phyloP scores from a whole-genome alignment of 306 rosid genomes.

The Pterocarpus macrocarpus region DNA sequence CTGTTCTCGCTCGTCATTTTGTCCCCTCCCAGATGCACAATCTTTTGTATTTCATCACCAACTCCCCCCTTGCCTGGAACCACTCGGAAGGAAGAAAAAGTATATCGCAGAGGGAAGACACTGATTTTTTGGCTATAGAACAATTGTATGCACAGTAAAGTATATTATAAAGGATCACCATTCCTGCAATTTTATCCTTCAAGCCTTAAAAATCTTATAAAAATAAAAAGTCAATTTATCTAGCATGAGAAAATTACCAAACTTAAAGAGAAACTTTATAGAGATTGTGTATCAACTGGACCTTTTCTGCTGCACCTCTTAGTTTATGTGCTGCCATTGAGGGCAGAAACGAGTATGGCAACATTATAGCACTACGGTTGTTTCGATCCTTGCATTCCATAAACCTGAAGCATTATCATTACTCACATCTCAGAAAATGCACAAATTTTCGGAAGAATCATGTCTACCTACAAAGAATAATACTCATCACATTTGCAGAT shows the following conservation, averaged over 20 bases:
- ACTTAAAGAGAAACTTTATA: slow-evolving; percentile 33
- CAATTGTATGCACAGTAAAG: neutral
- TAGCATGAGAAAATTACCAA: neutral
- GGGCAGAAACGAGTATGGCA: slow-evolving; percentile 89
- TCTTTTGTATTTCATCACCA: neutral
- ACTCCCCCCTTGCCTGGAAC: slow-evolving; percentile 3
- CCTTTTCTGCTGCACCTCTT: slow-evolving; percentile 85
- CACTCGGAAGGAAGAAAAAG: slow-evolving; percentile 2
- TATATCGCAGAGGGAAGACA: neutral
- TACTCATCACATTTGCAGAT: neutral
- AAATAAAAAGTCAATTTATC: neutral
- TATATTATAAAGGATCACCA: neutral
- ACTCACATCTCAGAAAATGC: slow-evolving; percentile 32
- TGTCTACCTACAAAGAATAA: neutral
- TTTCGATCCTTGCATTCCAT: slow-evolving; percentile 98
- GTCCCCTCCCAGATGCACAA: neutral
- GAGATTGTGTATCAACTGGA: slow-evolving; percentile 38
- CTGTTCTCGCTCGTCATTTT: slow-evolving; percentile 11
- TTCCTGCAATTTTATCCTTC: neutral
- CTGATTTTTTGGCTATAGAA: neutral
- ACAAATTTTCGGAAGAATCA: slow-evolving; percentile 28
- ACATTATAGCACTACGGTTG: slow-evolving; percentile 70
- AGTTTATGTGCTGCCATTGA: slow-evolving; percentile 76
- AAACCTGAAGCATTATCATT: slow-evolving; percentile 70
- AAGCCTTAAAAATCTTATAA: neutral